phyloP scores from a whole-genome alignment of 2,329 filamentous ascomycete species.

The Alternaria sp. region DNA sequence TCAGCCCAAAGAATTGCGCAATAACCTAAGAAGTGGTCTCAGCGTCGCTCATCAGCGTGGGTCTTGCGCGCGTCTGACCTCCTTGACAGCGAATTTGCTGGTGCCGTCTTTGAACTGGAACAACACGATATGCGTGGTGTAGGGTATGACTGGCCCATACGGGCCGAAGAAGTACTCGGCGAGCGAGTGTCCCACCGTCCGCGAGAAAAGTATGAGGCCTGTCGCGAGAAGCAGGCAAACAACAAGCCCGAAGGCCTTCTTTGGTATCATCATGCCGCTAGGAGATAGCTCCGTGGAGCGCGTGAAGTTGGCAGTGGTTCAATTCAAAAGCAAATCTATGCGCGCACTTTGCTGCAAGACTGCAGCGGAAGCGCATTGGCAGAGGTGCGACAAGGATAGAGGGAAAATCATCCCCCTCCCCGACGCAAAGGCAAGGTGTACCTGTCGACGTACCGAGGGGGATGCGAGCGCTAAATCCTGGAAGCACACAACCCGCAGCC shows the following conservation, averaged over 20 bases:
- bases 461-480: constrained; percentile 13
- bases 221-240: constrained; percentile 15
- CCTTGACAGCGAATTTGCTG: constrained; percentile 34
- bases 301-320: not conserved
- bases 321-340: constrained; percentile 6
- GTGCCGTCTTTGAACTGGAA: constrained; percentile 43
- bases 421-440: constrained; percentile 6
- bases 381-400: constrained; percentile 4
- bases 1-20: constrained; percentile 37
- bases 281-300: constrained; percentile 1
- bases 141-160: constrained; percentile 23
- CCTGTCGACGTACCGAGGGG: constrained; percentile 9
- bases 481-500: constrained; percentile 6
- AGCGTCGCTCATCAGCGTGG: constrained; percentile 7
- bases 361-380: constrained; percentile 1
- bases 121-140: constrained; percentile 40
- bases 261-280: constrained; percentile 29
- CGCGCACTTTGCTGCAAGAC: not conserved
- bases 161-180: constrained; percentile 22
- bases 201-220: constrained; percentile 25
- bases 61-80: constrained; percentile 21
- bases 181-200: constrained; percentile 23
- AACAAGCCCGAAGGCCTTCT: constrained; percentile 24
- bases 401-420: not conserved
- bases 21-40: constrained; percentile 28